These are phyloP conservation scores for Verticillium nubilum DNA, from an alignment of 2,329 filamentous ascomycete species.

Conservation along the genomic window DNA sequence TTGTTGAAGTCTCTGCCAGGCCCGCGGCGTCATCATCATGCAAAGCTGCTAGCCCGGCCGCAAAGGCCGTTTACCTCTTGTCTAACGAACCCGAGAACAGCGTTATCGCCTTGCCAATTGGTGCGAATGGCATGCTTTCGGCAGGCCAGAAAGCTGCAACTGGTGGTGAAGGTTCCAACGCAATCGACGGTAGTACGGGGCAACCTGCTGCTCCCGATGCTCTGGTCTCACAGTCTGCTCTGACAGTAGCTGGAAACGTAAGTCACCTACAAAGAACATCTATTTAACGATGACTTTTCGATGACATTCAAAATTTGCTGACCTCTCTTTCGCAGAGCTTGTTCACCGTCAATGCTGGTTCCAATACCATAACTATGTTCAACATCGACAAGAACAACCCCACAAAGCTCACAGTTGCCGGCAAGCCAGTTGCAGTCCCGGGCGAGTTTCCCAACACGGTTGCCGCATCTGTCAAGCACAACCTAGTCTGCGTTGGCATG, in stretches of 20 bases:
- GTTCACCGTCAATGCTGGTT: slow-evolving; percentile 51
- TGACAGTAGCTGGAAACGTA: slow-evolving; percentile 46
- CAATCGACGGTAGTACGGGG: slow-evolving; percentile 29
- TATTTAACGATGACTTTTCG: too few species aligned
- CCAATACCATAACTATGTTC: slow-evolving; percentile 47
- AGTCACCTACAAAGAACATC: slow-evolving; percentile 16
- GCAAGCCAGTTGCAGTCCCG: slow-evolving; percentile 33
- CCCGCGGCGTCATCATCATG: background rate
- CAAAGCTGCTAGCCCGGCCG: background rate
- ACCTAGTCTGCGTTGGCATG: slow-evolving; percentile 39
- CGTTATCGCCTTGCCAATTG: slow-evolving; percentile 44
- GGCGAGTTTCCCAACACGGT: slow-evolving; percentile 50
- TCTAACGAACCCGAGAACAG: slow-evolving; percentile 46
- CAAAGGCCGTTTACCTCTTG: slow-evolving; percentile 49
- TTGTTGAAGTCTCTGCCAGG: background rate
- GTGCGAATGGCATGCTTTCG: slow-evolving; percentile 38
- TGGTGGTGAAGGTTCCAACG: slow-evolving; percentile 38
- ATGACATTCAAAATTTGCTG: too few species aligned
- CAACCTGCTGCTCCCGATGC: slow-evolving; percentile 40
- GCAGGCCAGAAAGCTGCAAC: slow-evolving; percentile 36
- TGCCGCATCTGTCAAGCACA: slow-evolving; percentile 35
- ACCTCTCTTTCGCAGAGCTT: slow-evolving; percentile 31
- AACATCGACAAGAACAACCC: slow-evolving; percentile 33
- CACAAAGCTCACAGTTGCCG: slow-evolving; percentile 36
- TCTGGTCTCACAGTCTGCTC: slow-evolving; percentile 42